phyloP scores from a whole-genome alignment of 2,329 filamentous ascomycete species.

The Fusarium praegraminearum region DNA sequence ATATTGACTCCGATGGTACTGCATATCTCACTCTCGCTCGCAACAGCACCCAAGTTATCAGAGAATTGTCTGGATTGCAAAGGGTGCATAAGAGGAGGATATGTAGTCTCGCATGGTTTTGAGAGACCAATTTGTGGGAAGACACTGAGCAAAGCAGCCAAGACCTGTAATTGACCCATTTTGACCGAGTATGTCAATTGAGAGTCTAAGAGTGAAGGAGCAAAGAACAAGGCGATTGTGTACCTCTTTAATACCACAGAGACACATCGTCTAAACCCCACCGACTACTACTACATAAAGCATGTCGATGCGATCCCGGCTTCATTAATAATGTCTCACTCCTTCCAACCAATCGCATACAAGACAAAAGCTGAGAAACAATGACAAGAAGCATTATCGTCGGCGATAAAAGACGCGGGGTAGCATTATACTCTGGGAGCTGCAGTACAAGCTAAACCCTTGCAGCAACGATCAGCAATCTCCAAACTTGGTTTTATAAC shows the following conservation, averaged over 20 bases:
- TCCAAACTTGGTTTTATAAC: constrained; percentile 4
- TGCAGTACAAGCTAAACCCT: background rate
- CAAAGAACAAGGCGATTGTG: background rate
- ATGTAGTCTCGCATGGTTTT: constrained; percentile 18
- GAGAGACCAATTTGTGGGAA: background rate
- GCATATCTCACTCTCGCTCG: constrained; percentile 70
- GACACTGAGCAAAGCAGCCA: constrained; percentile 25
- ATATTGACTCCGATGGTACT: constrained; percentile 69
- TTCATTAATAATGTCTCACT: background rate
- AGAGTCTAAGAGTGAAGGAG: background rate
- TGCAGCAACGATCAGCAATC: constrained; percentile 30
- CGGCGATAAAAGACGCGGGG: constrained; percentile 15
- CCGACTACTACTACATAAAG: background rate
- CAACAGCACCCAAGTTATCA: constrained; percentile 65
- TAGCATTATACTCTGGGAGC: background rate
- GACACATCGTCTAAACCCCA: background rate
- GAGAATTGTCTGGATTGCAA: constrained; percentile 8
- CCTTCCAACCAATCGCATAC: background rate
- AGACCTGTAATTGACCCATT: constrained; percentile 3
- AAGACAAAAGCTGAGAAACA: background rate
- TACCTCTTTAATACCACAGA: constrained; percentile 1
- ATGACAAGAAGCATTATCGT: constrained; percentile 8
- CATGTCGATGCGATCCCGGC: background rate
- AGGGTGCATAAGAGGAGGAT: constrained; percentile 27
- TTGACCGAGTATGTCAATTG: background rate